Conservation (phyloP, 2,329 filamentous ascomycete genomes). For the Xylaria sp. region DNA sequence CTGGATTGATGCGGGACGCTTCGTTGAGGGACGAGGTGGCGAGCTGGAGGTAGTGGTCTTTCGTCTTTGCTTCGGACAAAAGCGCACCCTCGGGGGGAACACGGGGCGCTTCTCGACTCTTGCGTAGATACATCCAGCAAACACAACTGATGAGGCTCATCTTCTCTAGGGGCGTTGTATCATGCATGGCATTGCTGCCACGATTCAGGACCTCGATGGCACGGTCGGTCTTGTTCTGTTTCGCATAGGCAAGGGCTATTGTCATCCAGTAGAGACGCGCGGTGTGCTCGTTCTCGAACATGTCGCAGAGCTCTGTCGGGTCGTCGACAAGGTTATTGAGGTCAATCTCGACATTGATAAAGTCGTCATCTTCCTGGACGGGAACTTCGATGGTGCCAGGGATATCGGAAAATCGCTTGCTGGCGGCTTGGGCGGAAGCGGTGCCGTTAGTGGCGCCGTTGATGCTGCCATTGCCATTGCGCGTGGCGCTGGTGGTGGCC, state of each 20-base stretch:
- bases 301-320: conserved; percentile 91
- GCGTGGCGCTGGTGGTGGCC: conserved; percentile 50
- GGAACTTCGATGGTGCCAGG: conserved; percentile 74
- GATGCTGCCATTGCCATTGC: conserved; percentile 59
- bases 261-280: conserved; percentile 97
- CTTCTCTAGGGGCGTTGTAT: conserved; percentile 80
- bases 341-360: conserved; percentile 89
- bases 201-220: conserved; percentile 78
- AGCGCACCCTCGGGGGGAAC: conserved; percentile 70
- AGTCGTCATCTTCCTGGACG: conserved; percentile 71
- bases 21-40: conserved; percentile 95
- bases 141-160: conserved; percentile 85
- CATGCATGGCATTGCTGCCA: conserved; percentile 77
- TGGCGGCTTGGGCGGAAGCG: conserved; percentile 53
- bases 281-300: conserved; percentile 93
- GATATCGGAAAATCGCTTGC: conserved; percentile 72
- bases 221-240: conserved; percentile 92
- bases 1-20: conserved; percentile 91
- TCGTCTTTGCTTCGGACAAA: conserved; percentile 82
- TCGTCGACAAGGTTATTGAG: conserved; percentile 92
- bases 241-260: conserved; percentile 96
- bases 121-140: conserved; percentile 92
- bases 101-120: conserved; percentile 81
- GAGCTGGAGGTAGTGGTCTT: conserved; percentile 90
- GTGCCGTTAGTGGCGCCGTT: conserved; percentile 58